These are phyloP conservation scores for Termitomyces heimii DNA, from an alignment of 768 basidiomycete species.

Conservation along the genomic window DNA sequence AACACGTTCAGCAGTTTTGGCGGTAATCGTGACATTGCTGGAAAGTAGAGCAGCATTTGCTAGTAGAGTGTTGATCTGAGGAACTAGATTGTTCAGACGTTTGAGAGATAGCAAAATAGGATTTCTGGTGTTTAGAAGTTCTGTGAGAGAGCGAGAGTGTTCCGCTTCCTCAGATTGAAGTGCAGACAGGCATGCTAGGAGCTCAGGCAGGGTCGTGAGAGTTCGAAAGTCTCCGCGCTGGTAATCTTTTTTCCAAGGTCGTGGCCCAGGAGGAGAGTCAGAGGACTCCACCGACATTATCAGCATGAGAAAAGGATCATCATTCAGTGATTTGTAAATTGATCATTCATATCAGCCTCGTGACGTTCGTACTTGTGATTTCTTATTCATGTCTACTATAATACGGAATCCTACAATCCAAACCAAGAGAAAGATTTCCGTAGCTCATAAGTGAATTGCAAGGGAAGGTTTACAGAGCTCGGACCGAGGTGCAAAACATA, in stretches of 20 bases:
- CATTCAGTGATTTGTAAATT: background rate
- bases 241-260: background rate
- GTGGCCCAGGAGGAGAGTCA: background rate
- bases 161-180: conserved; percentile 75
- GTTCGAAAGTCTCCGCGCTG: conserved; percentile 27
- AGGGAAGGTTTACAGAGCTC: conserved; percentile 23
- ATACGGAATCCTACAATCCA: conserved; percentile 18
- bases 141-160: conserved; percentile 66
- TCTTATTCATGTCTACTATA: background rate
- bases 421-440: conserved; percentile 21
- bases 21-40: conserved; percentile 62
- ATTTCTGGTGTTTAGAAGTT: conserved; percentile 61
- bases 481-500: conserved; percentile 46
- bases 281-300: conserved; percentile 6
- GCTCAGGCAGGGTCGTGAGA: conserved; percentile 61
- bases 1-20: conserved; percentile 78
- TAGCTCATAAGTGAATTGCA: conserved; percentile 19
- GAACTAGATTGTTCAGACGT: conserved; percentile 54
- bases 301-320: background rate
- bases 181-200: conserved; percentile 67
- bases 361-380: background rate
- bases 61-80: conserved; percentile 58
- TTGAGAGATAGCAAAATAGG: conserved; percentile 58
- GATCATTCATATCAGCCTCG: background rate
- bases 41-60: conserved; percentile 50